Evolutionary conservation across 2,329 filamentous ascomycete species (phyloP), one percentile per base, ranked within the genome.

Genomic region (Dactylellina sp.): DNA sequence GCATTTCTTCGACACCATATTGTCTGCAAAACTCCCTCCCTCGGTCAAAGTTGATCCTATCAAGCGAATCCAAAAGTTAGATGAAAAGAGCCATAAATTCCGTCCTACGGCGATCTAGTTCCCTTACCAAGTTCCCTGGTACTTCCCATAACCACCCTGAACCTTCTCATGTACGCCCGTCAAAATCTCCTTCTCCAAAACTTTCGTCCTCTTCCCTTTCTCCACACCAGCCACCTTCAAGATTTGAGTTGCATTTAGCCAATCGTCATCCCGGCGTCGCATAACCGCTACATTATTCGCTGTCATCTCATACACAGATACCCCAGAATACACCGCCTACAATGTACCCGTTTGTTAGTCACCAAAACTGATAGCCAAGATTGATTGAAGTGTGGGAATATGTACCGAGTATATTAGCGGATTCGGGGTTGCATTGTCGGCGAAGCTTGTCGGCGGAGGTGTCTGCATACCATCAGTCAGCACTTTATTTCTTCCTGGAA

Each of bases 261-360:
- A 98, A 77, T 92, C 94, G 81, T 99, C 95, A 77, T 91, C 90
- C 76, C 95, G 90, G 70, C 95, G 89, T 81, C 95, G 92, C 95
- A 99, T 99, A 56, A 98, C 93, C 22, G 93, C 92, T 76, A 99
- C 85, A 49, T 88, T 88, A 80, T 97, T 96, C 75, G 98, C 91
- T 81, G 97, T 93, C 93, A 98, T 97, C 82, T 99, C 95, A 83
- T 98, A 99, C 14, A 99, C 95, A 75, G 94, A 90, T 49, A 98
- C 92, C 77, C 93, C 93, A 6, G 94, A 98, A 81, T 98, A 98
- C 42, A 96, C 91, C 74, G 94, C 94, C 88, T 88, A 52, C 39
- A 32, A 24, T 37, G 22, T 28, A 49, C 32, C 2, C n/a, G 12
- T 37, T 9, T 24, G 53, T 72, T 40, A 72, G 68, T 32, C 50